Evolutionary conservation across 2,329 filamentous ascomycete genomes (phyloP).

Genomic region (Knufia petricola): DNA sequence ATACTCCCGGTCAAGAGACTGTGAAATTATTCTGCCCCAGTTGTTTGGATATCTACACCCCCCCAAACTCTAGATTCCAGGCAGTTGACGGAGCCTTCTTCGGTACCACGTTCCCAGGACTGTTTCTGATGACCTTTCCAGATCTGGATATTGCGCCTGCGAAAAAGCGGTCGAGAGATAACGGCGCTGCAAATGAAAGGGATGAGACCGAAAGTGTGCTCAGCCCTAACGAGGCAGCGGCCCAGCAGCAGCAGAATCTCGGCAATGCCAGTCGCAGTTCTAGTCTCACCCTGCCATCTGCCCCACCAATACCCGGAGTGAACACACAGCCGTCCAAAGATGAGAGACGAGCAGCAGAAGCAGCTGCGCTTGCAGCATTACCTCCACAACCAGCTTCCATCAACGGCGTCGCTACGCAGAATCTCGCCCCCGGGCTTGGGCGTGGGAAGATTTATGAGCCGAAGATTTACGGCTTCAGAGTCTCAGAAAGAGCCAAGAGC

Average conservation of each 20-base stretch:
- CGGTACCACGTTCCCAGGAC: conserved; percentile 87
- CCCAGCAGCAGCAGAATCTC: neutral
- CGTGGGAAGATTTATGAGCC: conserved; percentile 80
- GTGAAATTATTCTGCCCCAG: conserved; percentile 97
- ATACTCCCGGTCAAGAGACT: conserved; percentile 91
- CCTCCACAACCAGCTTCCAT: conserved; percentile 47
- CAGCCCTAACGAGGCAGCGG: conserved; percentile 22
- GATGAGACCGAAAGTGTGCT: conserved; percentile 21
- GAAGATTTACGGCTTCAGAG: conserved; percentile 91
- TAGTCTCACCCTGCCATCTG: conserved; percentile 18
- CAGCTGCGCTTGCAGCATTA: conserved; percentile 24
- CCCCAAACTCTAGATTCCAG: conserved; percentile 93
- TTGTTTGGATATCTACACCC: conserved; percentile 93
- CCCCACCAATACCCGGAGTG: conserved; percentile 24
- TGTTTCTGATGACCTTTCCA: conserved; percentile 98
- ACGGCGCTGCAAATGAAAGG: conserved; percentile 8
- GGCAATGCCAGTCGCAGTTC: conserved; percentile 22
- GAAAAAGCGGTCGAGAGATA: conserved; percentile 39
- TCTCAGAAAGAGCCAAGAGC: conserved; percentile 78
- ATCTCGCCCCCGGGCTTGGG: conserved; percentile 82
- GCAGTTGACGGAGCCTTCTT: conserved; percentile 97
- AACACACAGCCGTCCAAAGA: conserved; percentile 27
- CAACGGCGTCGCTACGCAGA: conserved; percentile 78
- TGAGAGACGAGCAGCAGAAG: conserved; percentile 26
- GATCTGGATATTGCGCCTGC: conserved; percentile 77